Evolutionary conservation across 768 basidiomycete species (phyloP).

Genomic region (Coprinellus aureogranulatus): DNA sequence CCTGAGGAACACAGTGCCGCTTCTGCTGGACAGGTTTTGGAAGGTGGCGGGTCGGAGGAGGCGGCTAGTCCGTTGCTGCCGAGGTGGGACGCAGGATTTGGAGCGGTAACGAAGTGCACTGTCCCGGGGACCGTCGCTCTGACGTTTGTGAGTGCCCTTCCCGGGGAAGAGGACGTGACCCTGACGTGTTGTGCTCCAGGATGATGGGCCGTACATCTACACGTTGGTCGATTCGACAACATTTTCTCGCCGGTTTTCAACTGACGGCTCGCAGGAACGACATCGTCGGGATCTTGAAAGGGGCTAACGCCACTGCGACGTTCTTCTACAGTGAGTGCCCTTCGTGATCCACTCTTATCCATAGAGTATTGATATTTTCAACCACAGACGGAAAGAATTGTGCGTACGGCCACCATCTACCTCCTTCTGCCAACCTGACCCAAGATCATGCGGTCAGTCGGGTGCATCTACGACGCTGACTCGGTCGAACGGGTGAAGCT

Average conservation of each 20-base stretch:
- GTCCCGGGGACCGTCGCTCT: slow-evolving; percentile 6
- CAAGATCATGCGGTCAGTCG: slow-evolving; percentile 1
- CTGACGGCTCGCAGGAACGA: slow-evolving; percentile 9
- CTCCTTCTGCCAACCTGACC: background rate
- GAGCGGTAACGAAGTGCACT: slow-evolving; percentile 4
- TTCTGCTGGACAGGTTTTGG: background rate
- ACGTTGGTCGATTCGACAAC: slow-evolving; percentile 5
- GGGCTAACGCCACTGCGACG: slow-evolving; percentile 26
- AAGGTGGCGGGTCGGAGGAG: background rate
- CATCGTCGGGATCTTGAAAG: slow-evolving; percentile 17
- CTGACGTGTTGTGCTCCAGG: slow-evolving; percentile 12
- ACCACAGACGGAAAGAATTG: slow-evolving; percentile 11
- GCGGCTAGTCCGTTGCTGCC: background rate
- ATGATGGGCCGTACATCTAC: slow-evolving; percentile 25
- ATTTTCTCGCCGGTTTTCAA: background rate
- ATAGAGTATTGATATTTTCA: background rate
- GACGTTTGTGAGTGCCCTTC: slow-evolving; percentile 7
- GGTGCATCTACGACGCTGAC: slow-evolving; percentile 25
- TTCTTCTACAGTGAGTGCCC: slow-evolving; percentile 31
- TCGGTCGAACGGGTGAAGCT: slow-evolving; percentile 19
- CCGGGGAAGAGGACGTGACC: background rate
- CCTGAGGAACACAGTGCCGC: background rate
- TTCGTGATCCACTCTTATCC: background rate
- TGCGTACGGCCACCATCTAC: background rate
- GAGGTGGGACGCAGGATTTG: background rate